Conservation (phyloP, 768 basidiomycete species). For the Tylopilus plumbeoviolaceoides region DNA sequence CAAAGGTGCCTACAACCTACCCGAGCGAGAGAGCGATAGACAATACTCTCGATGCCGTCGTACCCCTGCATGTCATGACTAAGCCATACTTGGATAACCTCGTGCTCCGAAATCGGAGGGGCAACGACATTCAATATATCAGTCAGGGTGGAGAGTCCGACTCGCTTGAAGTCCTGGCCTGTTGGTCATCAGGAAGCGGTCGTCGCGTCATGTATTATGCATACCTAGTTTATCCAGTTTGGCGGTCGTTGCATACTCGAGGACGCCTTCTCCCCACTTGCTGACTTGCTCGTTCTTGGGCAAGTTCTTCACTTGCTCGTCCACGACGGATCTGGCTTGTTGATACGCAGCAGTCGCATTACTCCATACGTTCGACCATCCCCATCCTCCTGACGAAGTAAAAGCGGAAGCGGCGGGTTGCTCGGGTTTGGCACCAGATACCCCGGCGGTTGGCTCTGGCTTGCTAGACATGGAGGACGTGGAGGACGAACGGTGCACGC, state of each 20-base stretch:
- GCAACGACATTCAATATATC: conserved; percentile 96
- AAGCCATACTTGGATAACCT: conserved; percentile 94
- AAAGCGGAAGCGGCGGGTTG: conserved; percentile 11
- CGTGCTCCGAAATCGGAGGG: conserved; percentile 97
- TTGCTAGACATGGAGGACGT: conserved; percentile 39
- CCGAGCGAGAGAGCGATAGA: conserved; percentile 80
- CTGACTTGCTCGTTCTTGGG: conserved; percentile 83
- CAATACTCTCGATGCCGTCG: conserved; percentile 91
- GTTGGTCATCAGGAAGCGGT: conserved; percentile 5
- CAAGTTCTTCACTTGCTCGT: conserved; percentile 88
- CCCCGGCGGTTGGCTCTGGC: conserved; percentile 28
- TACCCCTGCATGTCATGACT: conserved; percentile 97
- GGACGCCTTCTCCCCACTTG: conserved; percentile 82
- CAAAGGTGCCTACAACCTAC: conserved; percentile 40
- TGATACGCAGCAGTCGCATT: conserved; percentile 82
- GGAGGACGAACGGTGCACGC: conserved; percentile 41
- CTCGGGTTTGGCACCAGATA: conserved; percentile 19
- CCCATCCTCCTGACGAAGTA: conserved; percentile 48
- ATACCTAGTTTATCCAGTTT: conserved; percentile 88
- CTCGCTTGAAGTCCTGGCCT: conserved; percentile 89
- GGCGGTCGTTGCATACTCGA: conserved; percentile 83
- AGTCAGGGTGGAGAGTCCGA: conserved; percentile 82
- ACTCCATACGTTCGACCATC: conserved; percentile 89
- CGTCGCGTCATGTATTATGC: conserved; percentile 29
- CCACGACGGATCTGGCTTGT: conserved; percentile 83